These are phyloP conservation scores for Pythium periplocum DNA, from an alignment of 352 stramenopile genomes.

Conservation along the genomic window DNA sequence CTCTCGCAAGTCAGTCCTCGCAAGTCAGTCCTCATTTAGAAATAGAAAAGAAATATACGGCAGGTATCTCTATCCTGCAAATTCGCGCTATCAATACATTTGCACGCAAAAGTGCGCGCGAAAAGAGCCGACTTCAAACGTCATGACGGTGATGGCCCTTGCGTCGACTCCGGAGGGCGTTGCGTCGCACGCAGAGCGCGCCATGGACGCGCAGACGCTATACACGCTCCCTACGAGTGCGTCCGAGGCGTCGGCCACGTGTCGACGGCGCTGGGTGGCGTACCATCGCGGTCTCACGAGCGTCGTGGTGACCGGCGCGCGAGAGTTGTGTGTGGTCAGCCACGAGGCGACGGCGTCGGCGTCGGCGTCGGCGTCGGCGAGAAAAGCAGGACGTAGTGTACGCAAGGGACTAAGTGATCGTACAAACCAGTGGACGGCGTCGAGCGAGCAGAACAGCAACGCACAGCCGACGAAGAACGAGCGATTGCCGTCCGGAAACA, in stretches of 20 bases:
- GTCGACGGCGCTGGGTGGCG: neutral
- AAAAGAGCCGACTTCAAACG: too few species aligned
- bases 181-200: too few species aligned
- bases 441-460: neutral
- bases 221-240: slow-evolving; percentile 1
- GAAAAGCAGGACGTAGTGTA: neutral
- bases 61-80: too few species aligned
- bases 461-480: slow-evolving; percentile 1
- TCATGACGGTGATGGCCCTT: too few species aligned
- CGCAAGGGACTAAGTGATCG: neutral
- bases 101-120: too few species aligned
- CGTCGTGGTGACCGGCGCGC: neutral
- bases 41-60: too few species aligned
- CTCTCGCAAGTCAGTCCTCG: too few species aligned
- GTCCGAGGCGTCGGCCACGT: neutral
- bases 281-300: neutral
- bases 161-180: too few species aligned
- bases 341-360: neutral
- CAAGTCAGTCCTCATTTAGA: too few species aligned
- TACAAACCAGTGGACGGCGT: neutral
- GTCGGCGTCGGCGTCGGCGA: neutral
- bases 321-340: neutral
- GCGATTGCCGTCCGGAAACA: neutral
- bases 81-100: too few species aligned
- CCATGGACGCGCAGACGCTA: slow-evolving; percentile 1